Evolutionary conservation across 108 stramenopile genomes (phyloP).

Genomic region (Pelagomonas calceolata): DNA sequence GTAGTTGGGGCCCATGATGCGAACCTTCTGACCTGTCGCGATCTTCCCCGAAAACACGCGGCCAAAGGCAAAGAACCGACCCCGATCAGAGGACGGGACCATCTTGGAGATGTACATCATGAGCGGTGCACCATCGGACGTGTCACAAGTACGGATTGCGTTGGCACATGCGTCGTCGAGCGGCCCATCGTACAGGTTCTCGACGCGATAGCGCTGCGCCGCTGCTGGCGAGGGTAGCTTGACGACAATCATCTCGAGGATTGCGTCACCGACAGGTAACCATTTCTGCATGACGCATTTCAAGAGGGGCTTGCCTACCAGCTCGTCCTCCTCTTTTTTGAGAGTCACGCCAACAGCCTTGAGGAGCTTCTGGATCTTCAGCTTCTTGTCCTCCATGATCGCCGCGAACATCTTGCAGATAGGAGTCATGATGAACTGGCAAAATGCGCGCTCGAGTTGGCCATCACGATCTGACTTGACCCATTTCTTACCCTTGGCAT

Average conservation of each 20-base stretch:
- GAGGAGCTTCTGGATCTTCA: slow-evolving; percentile 98
- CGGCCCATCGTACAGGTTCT: slow-evolving; percentile 95
- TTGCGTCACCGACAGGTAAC: slow-evolving; percentile 98
- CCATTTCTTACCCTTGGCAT: slow-evolving; percentile 84
- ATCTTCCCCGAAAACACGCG: slow-evolving; percentile 99
- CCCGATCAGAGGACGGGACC: slow-evolving; percentile 99
- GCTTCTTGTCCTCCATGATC: slow-evolving; percentile 94
- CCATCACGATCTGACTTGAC: slow-evolving; percentile 74
- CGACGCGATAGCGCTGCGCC: slow-evolving; percentile 96
- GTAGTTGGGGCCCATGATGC: slow-evolving; percentile 99
- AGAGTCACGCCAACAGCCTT: slow-evolving; percentile 95
- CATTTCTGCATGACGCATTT: slow-evolving; percentile 99
- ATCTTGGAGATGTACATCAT: slow-evolving; percentile 99
- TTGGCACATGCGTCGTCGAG: slow-evolving; percentile 91
- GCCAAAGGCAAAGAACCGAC: slow-evolving; percentile 99
- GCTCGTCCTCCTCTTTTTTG: slow-evolving; percentile 75
- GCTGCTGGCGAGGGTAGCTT: slow-evolving; percentile 93
- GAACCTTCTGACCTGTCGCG: slow-evolving; percentile 97
- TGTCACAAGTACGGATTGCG: slow-evolving; percentile 97
- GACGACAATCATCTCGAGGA: slow-evolving; percentile 99
- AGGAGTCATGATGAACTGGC: slow-evolving; percentile 97
- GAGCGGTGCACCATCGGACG: slow-evolving; percentile 78
- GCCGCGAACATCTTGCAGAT: slow-evolving; percentile 97
- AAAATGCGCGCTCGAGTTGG: slow-evolving; percentile 90
- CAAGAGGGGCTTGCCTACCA: slow-evolving; percentile 88